These are phyloP conservation scores for Peronosclerospora sorghi DNA, from an alignment of 352 stramenopile genomes.

Conservation along the genomic window DNA sequence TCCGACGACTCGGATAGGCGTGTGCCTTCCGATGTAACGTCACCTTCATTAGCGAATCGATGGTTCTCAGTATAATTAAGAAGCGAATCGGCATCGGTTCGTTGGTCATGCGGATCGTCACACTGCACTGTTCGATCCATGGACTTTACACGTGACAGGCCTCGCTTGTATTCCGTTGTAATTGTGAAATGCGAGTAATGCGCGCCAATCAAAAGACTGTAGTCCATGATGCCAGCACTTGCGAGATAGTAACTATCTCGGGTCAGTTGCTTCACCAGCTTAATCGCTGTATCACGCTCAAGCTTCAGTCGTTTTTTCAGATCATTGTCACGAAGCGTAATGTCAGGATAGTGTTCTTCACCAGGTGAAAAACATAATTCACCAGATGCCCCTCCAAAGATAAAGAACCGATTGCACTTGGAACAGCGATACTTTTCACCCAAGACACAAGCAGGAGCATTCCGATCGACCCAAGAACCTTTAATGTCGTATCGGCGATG, in stretches of 20 bases:
- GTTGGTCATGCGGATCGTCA: constrained; percentile 13
- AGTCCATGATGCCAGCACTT: constrained; percentile 86
- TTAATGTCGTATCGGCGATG: constrained; percentile 88
- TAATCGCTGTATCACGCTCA: constrained; percentile 29
- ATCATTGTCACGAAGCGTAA: constrained; percentile 78
- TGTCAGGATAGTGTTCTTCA: constrained; percentile 73
- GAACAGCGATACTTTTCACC: constrained; percentile 73
- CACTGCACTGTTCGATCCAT: constrained; percentile 21
- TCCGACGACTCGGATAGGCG: constrained; percentile 19
- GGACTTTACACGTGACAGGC: constrained; percentile 20
- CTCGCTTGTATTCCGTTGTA: constrained; percentile 23
- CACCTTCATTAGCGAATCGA: constrained; percentile 14
- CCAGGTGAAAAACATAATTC: constrained; percentile 43
- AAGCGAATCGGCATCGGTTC: constrained; percentile 27
- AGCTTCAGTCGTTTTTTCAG: constrained; percentile 78
- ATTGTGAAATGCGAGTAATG: constrained; percentile 82
- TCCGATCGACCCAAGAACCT: constrained; percentile 82
- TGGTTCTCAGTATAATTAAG: constrained; percentile 24
- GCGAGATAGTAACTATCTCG: constrained; percentile 77
- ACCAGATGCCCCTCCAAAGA: constrained; percentile 37
- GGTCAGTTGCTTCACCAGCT: constrained; percentile 71
- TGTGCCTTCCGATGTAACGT: constrained; percentile 13
- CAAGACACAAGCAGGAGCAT: constrained; percentile 59
- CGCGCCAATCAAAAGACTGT: constrained; percentile 79
- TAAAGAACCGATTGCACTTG: constrained; percentile 81